These are phyloP conservation scores for Phoma sp. DNA, from an alignment of 2,329 filamentous ascomycete species.

Conservation along the genomic window DNA sequence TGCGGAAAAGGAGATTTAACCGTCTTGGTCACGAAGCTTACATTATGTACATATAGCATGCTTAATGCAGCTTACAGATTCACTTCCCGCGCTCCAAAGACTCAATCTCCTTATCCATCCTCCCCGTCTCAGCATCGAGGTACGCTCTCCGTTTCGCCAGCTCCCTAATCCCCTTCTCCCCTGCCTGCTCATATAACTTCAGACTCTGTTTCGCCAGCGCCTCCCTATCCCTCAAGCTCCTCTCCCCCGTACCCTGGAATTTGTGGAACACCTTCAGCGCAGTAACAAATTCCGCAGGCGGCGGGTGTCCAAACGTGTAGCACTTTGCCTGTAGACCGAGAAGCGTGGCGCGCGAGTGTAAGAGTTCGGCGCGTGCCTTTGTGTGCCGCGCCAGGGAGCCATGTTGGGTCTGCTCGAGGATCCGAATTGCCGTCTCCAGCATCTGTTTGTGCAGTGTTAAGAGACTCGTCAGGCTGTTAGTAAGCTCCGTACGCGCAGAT, in stretches of 20 bases:
- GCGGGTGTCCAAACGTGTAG: constrained; percentile 36
- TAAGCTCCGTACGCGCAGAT: constrained; percentile 39
- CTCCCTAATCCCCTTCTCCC: constrained; percentile 48
- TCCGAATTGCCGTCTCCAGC: constrained; percentile 50
- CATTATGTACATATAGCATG: too few relatives aligned
- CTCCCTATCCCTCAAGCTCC: constrained; percentile 41
- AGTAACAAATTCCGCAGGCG: constrained; percentile 32
- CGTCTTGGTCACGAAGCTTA: too few relatives aligned
- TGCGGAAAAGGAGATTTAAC: constrained; percentile 38
- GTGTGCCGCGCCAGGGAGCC: constrained; percentile 52
- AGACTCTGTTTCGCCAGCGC: constrained; percentile 44
- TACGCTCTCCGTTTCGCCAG: constrained; percentile 51
- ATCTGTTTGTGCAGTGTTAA: constrained; percentile 48
- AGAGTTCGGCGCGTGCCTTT: constrained; percentile 53
- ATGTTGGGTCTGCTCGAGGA: constrained; percentile 58
- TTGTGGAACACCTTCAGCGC: constrained; percentile 45
- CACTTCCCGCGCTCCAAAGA: constrained; percentile 31
- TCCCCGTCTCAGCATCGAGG: constrained; percentile 44
- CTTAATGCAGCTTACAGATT: too few relatives aligned
- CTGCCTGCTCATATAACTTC: constrained; percentile 46
- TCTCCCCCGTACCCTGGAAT: constrained; percentile 39
- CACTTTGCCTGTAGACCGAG: constrained; percentile 52
- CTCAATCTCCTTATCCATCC: constrained; percentile 42
- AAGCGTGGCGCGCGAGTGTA: constrained; percentile 51
- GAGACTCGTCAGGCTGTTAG: constrained; percentile 43